Conservation (phyloP, 2,329 filamentous ascomycete genomes). For the Sclerotiophoma versabilis region DNA sequence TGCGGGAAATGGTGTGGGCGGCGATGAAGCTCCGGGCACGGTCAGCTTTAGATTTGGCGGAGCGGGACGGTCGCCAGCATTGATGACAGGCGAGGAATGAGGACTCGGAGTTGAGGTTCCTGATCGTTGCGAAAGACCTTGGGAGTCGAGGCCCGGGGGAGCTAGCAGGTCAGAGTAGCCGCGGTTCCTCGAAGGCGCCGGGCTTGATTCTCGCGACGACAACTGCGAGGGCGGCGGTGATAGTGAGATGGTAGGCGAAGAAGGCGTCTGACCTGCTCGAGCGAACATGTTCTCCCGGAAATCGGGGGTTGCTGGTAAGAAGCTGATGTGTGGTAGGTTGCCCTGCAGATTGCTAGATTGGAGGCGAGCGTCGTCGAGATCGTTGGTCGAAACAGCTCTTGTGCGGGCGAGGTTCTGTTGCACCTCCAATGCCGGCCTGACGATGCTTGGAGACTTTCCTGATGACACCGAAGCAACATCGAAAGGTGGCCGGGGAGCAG, state of each 20-base stretch:
- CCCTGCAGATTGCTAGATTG: conserved; percentile 48
- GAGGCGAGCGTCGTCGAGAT: conserved; percentile 57
- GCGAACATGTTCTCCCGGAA: conserved; percentile 21
- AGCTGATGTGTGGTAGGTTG: conserved; percentile 44
- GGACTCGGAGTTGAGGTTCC: conserved; percentile 33
- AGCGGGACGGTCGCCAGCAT: conserved; percentile 31
- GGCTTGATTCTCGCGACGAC: conserved; percentile 37
- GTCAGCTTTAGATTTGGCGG: conserved; percentile 51
- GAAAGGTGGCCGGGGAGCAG: conserved; percentile 49
- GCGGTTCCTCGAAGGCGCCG: conserved; percentile 30
- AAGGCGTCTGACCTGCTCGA: conserved; percentile 30
- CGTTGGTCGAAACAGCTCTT: conserved; percentile 68
- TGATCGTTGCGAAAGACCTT: conserved; percentile 24
- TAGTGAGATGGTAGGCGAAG: conserved; percentile 49
- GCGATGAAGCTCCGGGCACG: conserved; percentile 52
- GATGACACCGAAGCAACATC: conserved; percentile 32
- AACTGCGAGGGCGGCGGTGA: conserved; percentile 52
- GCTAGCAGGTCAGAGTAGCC: conserved; percentile 42
- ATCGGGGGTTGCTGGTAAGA: conserved; percentile 45
- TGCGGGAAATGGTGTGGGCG: conserved; percentile 70
- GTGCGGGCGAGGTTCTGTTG: conserved; percentile 40
- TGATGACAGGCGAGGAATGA: conserved; percentile 37
- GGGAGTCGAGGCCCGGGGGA: conserved; percentile 48
- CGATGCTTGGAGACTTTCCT: conserved; percentile 28
- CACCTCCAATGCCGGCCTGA: conserved; percentile 41